phyloP scores from a whole-genome alignment of 116 monocot genomes.

The Zostera marina region DNA sequence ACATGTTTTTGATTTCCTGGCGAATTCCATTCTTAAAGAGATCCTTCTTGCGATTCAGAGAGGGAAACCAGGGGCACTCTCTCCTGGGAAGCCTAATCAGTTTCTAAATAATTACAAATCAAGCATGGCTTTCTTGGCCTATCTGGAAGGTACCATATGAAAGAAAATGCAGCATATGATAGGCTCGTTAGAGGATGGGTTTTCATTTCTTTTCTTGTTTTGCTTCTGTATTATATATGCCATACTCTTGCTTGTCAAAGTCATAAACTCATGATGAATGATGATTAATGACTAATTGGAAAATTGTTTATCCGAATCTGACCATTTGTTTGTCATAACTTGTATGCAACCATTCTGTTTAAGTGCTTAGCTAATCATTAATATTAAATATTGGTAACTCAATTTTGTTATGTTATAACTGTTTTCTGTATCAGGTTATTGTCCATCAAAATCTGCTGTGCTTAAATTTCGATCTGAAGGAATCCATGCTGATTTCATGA shows the following conservation, averaged over 20 bases:
- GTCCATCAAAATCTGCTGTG: conserved; percentile 58
- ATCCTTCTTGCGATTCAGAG: conserved; percentile 70
- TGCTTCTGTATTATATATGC: too few relatives aligned
- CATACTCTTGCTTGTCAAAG: too few relatives aligned
- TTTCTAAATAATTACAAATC: conserved; percentile 90
- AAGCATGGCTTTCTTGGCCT: conserved; percentile 57
- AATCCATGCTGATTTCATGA: conserved; percentile 68
- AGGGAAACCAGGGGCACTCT: conserved; percentile 76
- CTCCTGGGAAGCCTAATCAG: conserved; percentile 82
- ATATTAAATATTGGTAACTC: not conserved
- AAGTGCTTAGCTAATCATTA: not conserved
- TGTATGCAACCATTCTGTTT: too few relatives aligned
- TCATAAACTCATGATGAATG: too few relatives aligned
- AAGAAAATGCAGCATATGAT: not conserved
- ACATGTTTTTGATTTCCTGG: conserved; percentile 96
- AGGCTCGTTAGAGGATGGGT: not conserved
- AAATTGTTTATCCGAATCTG: too few relatives aligned
- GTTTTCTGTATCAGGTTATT: conserved; percentile 40
- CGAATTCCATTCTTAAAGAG: conserved; percentile 91
- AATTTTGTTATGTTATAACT: too few relatives aligned
- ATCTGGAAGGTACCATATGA: conserved; percentile 71
- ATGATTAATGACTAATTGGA: too few relatives aligned
- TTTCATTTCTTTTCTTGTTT: too few relatives aligned
- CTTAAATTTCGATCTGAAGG: conserved; percentile 55
- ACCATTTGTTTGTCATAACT: not conserved